These are phyloP conservation scores for Syzygium syzygioides DNA, from an alignment of 441 rosid species.

Conservation along the genomic window DNA sequence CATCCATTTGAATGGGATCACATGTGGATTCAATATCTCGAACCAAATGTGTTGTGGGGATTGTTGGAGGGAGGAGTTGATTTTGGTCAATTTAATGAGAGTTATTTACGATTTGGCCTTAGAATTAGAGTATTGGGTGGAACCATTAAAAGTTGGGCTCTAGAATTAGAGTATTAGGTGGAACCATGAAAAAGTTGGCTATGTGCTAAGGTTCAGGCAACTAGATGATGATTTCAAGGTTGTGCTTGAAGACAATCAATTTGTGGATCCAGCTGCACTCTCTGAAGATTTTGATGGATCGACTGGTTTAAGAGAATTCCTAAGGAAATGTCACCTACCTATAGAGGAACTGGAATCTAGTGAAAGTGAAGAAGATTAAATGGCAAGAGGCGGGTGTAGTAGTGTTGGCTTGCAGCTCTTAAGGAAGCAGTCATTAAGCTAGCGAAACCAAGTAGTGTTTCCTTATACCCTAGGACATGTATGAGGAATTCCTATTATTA, in stretches of 20 bases:
- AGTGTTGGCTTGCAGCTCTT: accelerated
- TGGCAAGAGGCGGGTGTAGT: not conserved
- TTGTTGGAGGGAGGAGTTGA: too few relatives aligned
- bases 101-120: not conserved
- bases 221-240: not conserved
- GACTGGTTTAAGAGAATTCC: too few relatives aligned
- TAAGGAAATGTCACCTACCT: too few relatives aligned
- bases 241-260: not conserved
- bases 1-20: too few relatives aligned
- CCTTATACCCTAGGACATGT: accelerated
- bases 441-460: not conserved
- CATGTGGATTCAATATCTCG: too few relatives aligned
- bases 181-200: not conserved
- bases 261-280: too few relatives aligned
- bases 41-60: too few relatives aligned
- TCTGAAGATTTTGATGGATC: too few relatives aligned
- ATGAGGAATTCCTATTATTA: not conserved
- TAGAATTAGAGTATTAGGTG: too few relatives aligned
- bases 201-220: not conserved
- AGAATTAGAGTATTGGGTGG: not conserved
- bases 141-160: not conserved
- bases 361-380: not conserved
- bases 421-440: not conserved
- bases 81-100: not conserved
- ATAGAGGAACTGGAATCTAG: too few relatives aligned